A percentile compares a stretch with the other conserved stretches of the same genome.
Conservation (phyloP, 179 eudicot genomes). For the Patellifolia procumbens region DNA sequence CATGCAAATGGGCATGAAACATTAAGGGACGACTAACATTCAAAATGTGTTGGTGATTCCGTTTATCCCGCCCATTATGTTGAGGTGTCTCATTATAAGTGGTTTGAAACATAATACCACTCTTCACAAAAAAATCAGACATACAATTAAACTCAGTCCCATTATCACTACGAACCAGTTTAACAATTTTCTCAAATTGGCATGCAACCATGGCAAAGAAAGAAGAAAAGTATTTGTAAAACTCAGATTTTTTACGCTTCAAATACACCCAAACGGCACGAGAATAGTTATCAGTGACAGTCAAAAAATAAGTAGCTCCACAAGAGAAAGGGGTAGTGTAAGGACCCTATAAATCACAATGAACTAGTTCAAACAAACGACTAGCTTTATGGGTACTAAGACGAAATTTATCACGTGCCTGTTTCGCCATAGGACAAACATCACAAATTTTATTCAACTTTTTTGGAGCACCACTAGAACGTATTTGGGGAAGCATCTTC, state of each 20-base stretch:
- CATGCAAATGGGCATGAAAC: slow-evolving; percentile 1
- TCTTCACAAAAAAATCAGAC: too few relatives aligned
- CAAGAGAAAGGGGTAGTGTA: background rate
- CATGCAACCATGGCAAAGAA: too few relatives aligned
- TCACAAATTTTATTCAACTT: background rate
- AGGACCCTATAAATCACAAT: background rate
- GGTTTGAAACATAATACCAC: background rate
- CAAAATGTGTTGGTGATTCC: too few relatives aligned
- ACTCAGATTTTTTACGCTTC: background rate
- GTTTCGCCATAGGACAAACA: background rate
- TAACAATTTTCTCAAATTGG: too few relatives aligned
- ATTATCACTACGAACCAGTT: too few relatives aligned
- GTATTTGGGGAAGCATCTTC: too few relatives aligned
- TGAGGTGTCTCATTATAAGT: background rate
- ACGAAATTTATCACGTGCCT: background rate
- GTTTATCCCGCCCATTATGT: too few relatives aligned
- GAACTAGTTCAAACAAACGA: background rate
- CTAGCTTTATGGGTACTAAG: background rate
- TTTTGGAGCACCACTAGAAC: too few relatives aligned
- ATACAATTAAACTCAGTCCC: too few relatives aligned
- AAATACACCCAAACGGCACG: background rate
- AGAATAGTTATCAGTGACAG: background rate
- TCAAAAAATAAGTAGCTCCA: background rate
- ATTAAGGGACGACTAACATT: too few relatives aligned
- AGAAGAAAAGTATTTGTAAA: too few relatives aligned